phyloP scores from a whole-genome alignment of 257 asterid species.

The Eustoma russellianum region DNA sequence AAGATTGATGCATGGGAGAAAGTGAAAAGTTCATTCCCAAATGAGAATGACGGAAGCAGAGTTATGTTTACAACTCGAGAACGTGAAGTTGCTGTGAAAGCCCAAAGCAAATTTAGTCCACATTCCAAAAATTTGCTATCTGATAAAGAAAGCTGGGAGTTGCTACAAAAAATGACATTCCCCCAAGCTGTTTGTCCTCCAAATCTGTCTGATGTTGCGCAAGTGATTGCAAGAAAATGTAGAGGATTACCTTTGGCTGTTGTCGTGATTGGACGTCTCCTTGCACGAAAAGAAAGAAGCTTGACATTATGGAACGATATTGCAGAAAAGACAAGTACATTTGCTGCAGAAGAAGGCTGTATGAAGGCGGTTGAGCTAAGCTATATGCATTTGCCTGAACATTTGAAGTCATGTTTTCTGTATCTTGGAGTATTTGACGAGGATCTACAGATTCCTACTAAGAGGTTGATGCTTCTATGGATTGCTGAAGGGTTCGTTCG shows the following conservation, averaged over 20 bases:
- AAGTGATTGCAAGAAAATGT: not conserved
- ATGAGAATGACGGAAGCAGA: conserved; percentile 1
- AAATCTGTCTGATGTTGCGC: not conserved
- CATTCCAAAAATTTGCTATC: not conserved
- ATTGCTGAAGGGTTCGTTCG: not conserved
- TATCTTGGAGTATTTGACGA: not conserved
- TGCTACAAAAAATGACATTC: not conserved
- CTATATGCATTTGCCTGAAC: not conserved
- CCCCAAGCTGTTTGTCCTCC: not conserved
- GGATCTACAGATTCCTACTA: too few relatives aligned
- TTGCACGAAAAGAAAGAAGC: not conserved
- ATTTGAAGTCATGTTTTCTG: conserved; percentile 1
- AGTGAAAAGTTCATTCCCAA: not conserved
- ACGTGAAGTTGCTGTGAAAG: not conserved
- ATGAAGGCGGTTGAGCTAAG: not conserved
- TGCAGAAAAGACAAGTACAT: not conserved
- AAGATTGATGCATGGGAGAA: not conserved
- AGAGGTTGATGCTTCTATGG: not conserved
- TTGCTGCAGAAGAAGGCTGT: not conserved
- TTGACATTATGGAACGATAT: not conserved
- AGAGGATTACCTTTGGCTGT: conserved; percentile 5
- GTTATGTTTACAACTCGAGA: not conserved
- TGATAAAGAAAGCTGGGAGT: not conserved
- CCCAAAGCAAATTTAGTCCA: not conserved
- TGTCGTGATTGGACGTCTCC: not conserved